Evolutionary conservation across 768 basidiomycete genomes (phyloP), one percentile per base, ranked within the genome.

Genomic region (Boletus rubroflammeus): DNA sequence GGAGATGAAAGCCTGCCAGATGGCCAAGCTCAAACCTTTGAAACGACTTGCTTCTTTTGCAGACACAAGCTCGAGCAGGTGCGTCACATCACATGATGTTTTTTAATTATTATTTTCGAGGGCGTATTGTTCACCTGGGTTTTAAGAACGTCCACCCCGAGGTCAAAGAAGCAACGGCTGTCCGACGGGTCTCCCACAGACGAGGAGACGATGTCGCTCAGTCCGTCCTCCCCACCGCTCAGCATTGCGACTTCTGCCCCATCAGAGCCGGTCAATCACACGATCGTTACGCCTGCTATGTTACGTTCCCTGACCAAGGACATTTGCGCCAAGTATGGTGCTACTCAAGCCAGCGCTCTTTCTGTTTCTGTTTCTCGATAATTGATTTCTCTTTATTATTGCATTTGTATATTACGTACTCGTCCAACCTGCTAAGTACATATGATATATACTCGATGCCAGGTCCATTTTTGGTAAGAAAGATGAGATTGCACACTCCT

Each of bases 221-320:
- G 58, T 44, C 58, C 50, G 17, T 48, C 60, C 8, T 77, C 79
- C 0, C 77, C 80, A 8, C 78, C 82, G 2, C 77, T 77, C 0
- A 81, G 80, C 35, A 67, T 68, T 21, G 75, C 76, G 42, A 76
- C 76, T 0, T 78, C 79, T 1, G 68, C 76, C 5, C 60, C 67
- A 28, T 69, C 73, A 10, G 71, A 69, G 32, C 48, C 54, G 3
- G 68, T 75, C 21, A 59, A 63, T 14, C 56, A 41, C 15, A 72
- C 77, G 17, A 56, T 72, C 19, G 78, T 86, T 34, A 87, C 85
- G 3, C 72, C 82, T 25, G 81, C 82, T 15, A 88, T 88, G 86
- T 65, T 88, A 46, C 81, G 83, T 34, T 65, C 67, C 5, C 28
- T 70, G 47, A 66, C 69, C 41, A 67, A 56, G 34, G 63, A 72